These are phyloP conservation scores for Gamarada debralockiae DNA, from an alignment of 495 filamentous ascomycete genomes.

Conservation along the genomic window DNA sequence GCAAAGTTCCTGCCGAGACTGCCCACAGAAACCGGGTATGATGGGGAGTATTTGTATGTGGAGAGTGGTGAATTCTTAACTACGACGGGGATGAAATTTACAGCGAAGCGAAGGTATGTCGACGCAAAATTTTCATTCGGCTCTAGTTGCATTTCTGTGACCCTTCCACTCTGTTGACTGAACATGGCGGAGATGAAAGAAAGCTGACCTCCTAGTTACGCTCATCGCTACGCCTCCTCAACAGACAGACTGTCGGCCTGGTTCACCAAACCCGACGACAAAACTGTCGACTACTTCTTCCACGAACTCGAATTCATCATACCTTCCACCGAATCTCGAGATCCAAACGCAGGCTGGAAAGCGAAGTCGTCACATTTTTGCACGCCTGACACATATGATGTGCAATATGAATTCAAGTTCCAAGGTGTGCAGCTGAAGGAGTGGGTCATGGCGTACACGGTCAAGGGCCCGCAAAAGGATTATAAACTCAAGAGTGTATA, in stretches of 20 bases:
- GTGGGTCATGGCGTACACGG: slow-evolving; percentile 56
- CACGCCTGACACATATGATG: slow-evolving; percentile 55
- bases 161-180: slow-evolving; percentile 19
- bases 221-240: slow-evolving; percentile 54
- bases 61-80: slow-evolving; percentile 58
- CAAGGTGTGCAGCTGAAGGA: slow-evolving; percentile 42
- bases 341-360: slow-evolving; percentile 33
- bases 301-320: slow-evolving; percentile 43
- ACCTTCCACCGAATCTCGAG: not conserved
- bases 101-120: slow-evolving; percentile 46
- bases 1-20: slow-evolving; percentile 59
- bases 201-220: slow-evolving; percentile 29
- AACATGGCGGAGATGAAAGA: too few species aligned
- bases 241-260: slow-evolving; percentile 58
- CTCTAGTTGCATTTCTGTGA: too few species aligned
- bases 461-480: slow-evolving; percentile 65
- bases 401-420: slow-evolving; percentile 58
- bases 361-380: slow-evolving; percentile 61
- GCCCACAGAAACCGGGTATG: slow-evolving; percentile 36
- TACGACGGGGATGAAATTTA: slow-evolving; percentile 40
- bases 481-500: slow-evolving; percentile 55
- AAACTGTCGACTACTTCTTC: slow-evolving; percentile 62
- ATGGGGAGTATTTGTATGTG: slow-evolving; percentile 61
- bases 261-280: slow-evolving; percentile 58
- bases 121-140: too few species aligned